A percentile compares a stretch with the other conserved stretches of the same genome.
Evolutionary conservation across 2,329 filamentous ascomycete species (phyloP).

Genomic region (Aureobasidium sp.): DNA sequence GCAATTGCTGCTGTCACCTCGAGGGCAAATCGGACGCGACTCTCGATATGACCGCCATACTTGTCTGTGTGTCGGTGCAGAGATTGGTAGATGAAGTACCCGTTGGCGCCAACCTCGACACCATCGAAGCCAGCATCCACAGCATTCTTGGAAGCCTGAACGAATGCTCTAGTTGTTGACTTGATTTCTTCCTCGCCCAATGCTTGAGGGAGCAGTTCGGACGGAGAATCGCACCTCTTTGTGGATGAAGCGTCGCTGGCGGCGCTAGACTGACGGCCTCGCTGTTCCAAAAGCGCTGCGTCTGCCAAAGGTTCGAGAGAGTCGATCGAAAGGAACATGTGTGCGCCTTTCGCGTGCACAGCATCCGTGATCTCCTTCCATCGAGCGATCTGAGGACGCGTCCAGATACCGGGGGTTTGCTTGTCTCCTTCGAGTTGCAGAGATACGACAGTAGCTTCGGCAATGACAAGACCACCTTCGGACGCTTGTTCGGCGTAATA

Average conservation of each 20-base stretch:
- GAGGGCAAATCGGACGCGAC: slow-evolving; percentile 45
- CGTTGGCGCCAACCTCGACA: slow-evolving; percentile 44
- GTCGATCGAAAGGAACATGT: slow-evolving; percentile 58
- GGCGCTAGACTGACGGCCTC: slow-evolving; percentile 28
- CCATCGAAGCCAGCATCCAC: slow-evolving; percentile 53
- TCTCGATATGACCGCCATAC: slow-evolving; percentile 43
- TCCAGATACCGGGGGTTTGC: slow-evolving; percentile 53
- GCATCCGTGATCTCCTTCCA: slow-evolving; percentile 57
- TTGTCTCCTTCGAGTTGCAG: slow-evolving; percentile 40
- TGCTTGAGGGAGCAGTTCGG: slow-evolving; percentile 24
- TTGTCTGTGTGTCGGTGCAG: slow-evolving; percentile 49
- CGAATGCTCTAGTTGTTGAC: slow-evolving; percentile 32
- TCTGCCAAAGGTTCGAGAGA: slow-evolving; percentile 51
- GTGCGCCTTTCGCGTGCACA: slow-evolving; percentile 56
- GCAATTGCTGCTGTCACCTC: slow-evolving; percentile 48
- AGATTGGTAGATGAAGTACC: slow-evolving; percentile 60
- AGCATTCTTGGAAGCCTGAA: slow-evolving; percentile 38
- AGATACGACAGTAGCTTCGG: slow-evolving; percentile 50
- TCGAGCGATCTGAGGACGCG: slow-evolving; percentile 46
- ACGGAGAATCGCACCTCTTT: slow-evolving; percentile 18
- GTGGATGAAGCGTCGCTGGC: slow-evolving; percentile 14
- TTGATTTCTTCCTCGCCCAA: slow-evolving; percentile 35
- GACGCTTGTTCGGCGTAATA: slow-evolving; percentile 21
- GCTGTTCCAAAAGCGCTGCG: slow-evolving; percentile 27
- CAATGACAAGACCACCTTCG: slow-evolving; percentile 52